These are phyloP conservation scores for Cladosporium sp. DNA, from an alignment of 2,329 filamentous ascomycete species.

Conservation along the genomic window DNA sequence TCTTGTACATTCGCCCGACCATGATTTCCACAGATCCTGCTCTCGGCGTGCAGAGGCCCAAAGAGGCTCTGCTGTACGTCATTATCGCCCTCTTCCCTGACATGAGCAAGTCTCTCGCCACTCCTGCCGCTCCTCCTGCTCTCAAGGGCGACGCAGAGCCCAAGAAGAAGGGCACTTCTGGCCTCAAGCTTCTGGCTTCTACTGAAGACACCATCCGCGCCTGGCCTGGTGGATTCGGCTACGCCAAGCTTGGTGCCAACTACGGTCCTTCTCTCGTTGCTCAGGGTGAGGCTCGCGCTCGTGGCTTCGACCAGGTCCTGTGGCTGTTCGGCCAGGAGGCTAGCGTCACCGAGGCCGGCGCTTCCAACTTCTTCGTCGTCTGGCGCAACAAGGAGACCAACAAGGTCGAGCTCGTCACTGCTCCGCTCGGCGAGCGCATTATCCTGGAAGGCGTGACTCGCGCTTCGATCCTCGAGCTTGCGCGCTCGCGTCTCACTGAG, in stretches of 20 bases:
- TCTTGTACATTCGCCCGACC: slow-evolving; percentile 68
- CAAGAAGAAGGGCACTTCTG: slow-evolving; percentile 12
- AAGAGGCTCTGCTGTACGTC: slow-evolving; percentile 84
- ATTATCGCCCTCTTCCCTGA: slow-evolving; percentile 53
- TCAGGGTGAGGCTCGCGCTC: slow-evolving; percentile 66
- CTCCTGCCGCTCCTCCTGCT: slow-evolving; percentile 22
- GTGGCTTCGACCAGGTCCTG: slow-evolving; percentile 85
- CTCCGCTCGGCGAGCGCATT: slow-evolving; percentile 72
- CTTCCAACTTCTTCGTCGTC: slow-evolving; percentile 86
- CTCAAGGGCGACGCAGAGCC: slow-evolving; percentile 22
- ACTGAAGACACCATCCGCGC: slow-evolving; percentile 80
- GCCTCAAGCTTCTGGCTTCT: slow-evolving; percentile 35
- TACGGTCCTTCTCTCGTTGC: slow-evolving; percentile 81
- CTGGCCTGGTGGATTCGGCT: slow-evolving; percentile 90
- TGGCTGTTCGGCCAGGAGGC: slow-evolving; percentile 81
- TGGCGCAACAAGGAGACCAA: slow-evolving; percentile 61
- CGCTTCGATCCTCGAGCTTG: slow-evolving; percentile 71
- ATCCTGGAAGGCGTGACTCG: slow-evolving; percentile 89
- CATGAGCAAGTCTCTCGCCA: slow-evolving; percentile 34
- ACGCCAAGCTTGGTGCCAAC: slow-evolving; percentile 89
- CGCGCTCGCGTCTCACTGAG: slow-evolving; percentile 55
- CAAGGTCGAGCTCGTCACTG: slow-evolving; percentile 70
- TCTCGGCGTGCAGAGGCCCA: slow-evolving; percentile 75
- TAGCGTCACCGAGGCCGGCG: slow-evolving; percentile 84
- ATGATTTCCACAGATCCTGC: slow-evolving; percentile 77